Evolutionary conservation across 2,329 filamentous ascomycete species (phyloP).

Genomic region (Aspergillus novoparasiticus): DNA sequence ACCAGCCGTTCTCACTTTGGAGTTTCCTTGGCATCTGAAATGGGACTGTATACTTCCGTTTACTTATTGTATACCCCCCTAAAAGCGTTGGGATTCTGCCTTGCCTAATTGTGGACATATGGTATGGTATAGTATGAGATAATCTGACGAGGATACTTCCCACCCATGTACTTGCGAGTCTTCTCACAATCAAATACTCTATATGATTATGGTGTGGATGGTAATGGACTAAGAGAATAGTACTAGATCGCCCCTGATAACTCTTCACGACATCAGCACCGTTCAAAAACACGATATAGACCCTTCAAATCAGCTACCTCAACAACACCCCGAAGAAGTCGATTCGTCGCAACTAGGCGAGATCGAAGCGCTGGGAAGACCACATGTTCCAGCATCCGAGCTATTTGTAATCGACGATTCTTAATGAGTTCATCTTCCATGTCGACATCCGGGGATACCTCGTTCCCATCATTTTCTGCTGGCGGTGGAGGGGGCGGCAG

Average conservation of each 20-base stretch:
- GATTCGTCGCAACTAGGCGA: conserved; percentile 77
- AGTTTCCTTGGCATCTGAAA: neutral
- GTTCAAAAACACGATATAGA: conserved; percentile 90
- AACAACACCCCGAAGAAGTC: conserved; percentile 73
- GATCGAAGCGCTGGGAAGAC: conserved; percentile 89
- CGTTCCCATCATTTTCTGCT: conserved; percentile 10
- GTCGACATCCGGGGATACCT: conserved; percentile 27
- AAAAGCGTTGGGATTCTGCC: neutral
- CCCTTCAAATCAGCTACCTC: conserved; percentile 93
- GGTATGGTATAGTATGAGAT: neutral
- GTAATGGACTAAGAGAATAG: neutral
- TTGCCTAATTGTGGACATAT: neutral
- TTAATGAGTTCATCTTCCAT: conserved; percentile 51
- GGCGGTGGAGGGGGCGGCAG: conserved; percentile 57
- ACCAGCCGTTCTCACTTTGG: neutral
- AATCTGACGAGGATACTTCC: neutral
- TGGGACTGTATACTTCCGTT: neutral
- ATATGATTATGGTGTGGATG: neutral
- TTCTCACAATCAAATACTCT: neutral
- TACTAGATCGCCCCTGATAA: neutral
- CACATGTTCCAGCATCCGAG: conserved; percentile 75
- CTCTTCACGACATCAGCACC: conserved; percentile 63
- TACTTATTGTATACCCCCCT: neutral
- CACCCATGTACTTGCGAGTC: neutral
- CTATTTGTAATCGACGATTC: conserved; percentile 67